Evolutionary conservation across 257 asterid genomes (phyloP).

Genomic region (Nicotiana paniculata): DNA sequence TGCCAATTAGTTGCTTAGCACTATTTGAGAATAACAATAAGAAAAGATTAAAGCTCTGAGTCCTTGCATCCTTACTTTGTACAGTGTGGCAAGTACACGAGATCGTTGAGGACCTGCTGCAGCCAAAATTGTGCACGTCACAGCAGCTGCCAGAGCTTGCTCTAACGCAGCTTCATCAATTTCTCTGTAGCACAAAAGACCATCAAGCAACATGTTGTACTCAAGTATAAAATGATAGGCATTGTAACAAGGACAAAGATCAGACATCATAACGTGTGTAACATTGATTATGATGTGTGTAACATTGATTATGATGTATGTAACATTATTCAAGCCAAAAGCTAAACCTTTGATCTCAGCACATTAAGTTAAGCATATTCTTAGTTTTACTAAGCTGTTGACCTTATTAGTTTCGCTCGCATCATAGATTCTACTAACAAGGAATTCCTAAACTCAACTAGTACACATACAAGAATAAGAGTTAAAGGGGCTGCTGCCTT

Average conservation of each 20-base stretch:
- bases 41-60: neutral
- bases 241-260: neutral
- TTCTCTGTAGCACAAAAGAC: constrained; percentile 47
- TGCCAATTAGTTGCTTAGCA: neutral
- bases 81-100: constrained; percentile 93
- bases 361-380: neutral
- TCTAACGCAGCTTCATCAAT: constrained; percentile 88
- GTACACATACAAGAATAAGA: neutral
- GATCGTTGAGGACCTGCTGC: constrained; percentile 97
- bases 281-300: neutral
- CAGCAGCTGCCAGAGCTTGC: constrained; percentile 89
- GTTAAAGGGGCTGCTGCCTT: neutral
- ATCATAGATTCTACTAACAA: neutral
- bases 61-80: constrained; percentile 49
- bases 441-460: neutral
- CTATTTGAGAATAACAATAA: neutral
- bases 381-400: neutral
- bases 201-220: neutral
- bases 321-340: neutral
- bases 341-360: neutral
- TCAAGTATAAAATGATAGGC: neutral
- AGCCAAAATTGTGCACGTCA: constrained; percentile 93
- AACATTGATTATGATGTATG: neutral
- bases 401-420: neutral
- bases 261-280: neutral